These are phyloP conservation scores for Coriolopsis trogii DNA, from an alignment of 1,284 basidiomycete species.

Conservation along the genomic window DNA sequence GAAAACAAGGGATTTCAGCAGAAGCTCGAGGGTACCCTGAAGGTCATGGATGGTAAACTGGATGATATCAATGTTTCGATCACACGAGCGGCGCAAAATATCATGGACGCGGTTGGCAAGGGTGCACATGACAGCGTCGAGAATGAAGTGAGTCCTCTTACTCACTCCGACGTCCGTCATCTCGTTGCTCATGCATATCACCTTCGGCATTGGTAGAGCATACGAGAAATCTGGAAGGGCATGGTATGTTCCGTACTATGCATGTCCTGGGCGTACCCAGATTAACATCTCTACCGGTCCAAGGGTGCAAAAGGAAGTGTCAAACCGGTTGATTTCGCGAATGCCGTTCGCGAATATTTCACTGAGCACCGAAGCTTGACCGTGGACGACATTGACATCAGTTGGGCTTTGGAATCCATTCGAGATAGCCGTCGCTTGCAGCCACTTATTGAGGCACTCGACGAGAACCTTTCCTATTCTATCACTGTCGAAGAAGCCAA, in stretches of 20 bases:
- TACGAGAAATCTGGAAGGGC: conserved; percentile 30
- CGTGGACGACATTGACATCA: too few relatives aligned
- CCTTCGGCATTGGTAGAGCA: too few relatives aligned
- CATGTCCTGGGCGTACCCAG: background rate
- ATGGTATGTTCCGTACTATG: too few relatives aligned
- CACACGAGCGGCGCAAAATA: conserved; percentile 26
- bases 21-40: conserved; percentile 38
- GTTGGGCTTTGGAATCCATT: background rate
- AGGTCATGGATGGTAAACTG: conserved; percentile 32
- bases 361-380: too few relatives aligned
- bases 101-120: conserved; percentile 28
- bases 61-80: conserved; percentile 24
- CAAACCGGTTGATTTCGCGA: conserved; percentile 34
- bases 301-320: conserved; percentile 35
- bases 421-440: conserved; percentile 11
- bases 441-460: conserved; percentile 34
- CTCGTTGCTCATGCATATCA: background rate
- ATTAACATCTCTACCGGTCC: too few relatives aligned
- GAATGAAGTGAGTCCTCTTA: conserved; percentile 25
- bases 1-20: conserved; percentile 30
- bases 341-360: conserved; percentile 35
- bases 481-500: conserved; percentile 37
- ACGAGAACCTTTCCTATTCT: conserved; percentile 36
- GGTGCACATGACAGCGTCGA: conserved; percentile 35
- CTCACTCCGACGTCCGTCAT: background rate